Base-by-base conservation (phyloP, 169 alveolate species). In the Plasmodium berghei region DNA sequence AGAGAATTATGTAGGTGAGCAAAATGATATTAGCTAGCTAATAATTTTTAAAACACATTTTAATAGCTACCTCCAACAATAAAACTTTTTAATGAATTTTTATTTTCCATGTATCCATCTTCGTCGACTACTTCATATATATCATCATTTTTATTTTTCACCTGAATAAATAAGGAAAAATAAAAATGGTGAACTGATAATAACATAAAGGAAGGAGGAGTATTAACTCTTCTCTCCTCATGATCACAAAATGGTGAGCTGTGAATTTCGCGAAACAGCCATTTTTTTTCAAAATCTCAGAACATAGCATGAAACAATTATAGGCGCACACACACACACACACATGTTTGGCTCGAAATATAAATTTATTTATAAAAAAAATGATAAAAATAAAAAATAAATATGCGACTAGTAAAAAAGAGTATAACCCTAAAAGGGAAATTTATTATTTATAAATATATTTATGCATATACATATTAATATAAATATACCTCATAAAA, bases 111-210 rank as follows among this genome's bases (percentile, higher is more conserved):
- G 28, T 85, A 85, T 26, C 86, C 91, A 18, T 85, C 91, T 59
- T 85, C 91, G 52, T 85, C 91, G 22, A 85, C 87, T 34, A 85
- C 86, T 70, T 67, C 75, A 45, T 85, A 85, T 34, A 85, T 67
- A 5, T 85, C 91, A 22, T 85, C 87, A 71, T 85, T 85, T 58
- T 67, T 55, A 62, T 85, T 71, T 70, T 56, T 70, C 45, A 85
- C 87, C 86, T 85, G 58, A 5, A 59, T 5, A 46, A 24, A 26
- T 10, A 10, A 10, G 45, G 20, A 52, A 61, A n/a, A 14, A 59
- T 18, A 28, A 40, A 74, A 46, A 49, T 12, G 1, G 1, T 34
- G 42, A 34, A 34, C 42, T 3, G 5, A 5, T 0, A 34, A 34
- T 34, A 34, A 5, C 5, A 34, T 34, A 34, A 34, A 34, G 42